Evolutionary conservation across 1,284 basidiomycete genomes (phyloP), one percentile per base, ranked within the genome.

Genomic region (Malassezia dermatis): DNA sequence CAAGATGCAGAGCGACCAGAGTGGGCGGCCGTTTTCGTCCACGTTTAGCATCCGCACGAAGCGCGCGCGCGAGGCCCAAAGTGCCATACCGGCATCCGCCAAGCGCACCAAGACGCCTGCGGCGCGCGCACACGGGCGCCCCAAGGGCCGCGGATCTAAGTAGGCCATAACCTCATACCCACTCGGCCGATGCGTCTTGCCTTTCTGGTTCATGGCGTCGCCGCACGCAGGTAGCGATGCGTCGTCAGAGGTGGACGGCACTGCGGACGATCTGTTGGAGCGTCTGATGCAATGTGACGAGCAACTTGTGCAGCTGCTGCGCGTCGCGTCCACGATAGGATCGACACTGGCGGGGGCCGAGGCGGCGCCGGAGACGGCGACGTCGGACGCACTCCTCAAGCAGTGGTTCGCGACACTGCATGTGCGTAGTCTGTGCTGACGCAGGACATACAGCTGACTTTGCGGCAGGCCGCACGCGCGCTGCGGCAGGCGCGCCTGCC

Each of bases 1-100:
- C 49, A 53, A 52, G 35, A 60, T 63, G 58, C 47, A 65, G 11
- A 41, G 48, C n/a, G 59, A 62, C 42, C 55, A 58, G 37, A 62
- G 57, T n/a, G 53, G 59, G 17, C 57, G 51, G 21, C 43, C 61
- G n/a, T 54, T 60, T n/a, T 50, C 51, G 24, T 61, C 59, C 8
- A 57, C 55, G 5, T 57, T 57, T 30, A 48, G 44, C 35, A n/a
- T 56, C 8, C 54, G 54, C 32, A 48, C 41, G 23, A 17, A n/a
- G 27, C 45, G 39, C 8, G 19, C 47, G 2, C 13, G n/a, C 31
- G 27, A 17, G 28, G 13, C 34, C 32, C 49, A 12, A 5, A 30
- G 27, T 35, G 48, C 24, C 2, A 21, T 42, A 24, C 37, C 35
- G 8, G 43, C 45, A 23, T 47, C 31, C n/a, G 31, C 12, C 31